Percentiles rank a stretch among this genome's conserved stretches.
These are phyloP conservation scores for Boletus sensibilis DNA, from an alignment of 768 basidiomycete species.

Conservation along the genomic window DNA sequence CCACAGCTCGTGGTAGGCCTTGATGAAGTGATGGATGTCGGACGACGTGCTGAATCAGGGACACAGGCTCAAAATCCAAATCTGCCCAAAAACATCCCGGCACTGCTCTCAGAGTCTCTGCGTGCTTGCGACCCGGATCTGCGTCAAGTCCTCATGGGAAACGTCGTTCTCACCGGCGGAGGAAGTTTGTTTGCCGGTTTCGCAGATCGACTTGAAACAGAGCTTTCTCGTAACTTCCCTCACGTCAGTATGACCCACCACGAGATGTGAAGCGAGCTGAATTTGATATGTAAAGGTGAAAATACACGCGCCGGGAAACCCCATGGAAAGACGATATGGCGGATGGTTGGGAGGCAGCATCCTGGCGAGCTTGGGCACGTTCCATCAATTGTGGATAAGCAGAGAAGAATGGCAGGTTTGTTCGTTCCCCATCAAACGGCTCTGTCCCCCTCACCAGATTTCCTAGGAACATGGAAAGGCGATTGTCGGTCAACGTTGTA, in stretches of 20 bases:
- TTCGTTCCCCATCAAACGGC: slow-evolving; percentile 5
- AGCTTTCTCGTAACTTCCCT: slow-evolving; percentile 71
- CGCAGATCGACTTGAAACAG: slow-evolving; percentile 75
- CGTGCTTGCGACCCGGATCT: slow-evolving; percentile 89
- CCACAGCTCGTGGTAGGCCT: slow-evolving; percentile 49
- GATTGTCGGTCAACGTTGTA: slow-evolving; percentile 85
- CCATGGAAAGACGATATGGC: slow-evolving; percentile 85
- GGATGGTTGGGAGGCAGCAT: slow-evolving; percentile 97
- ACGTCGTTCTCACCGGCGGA: slow-evolving; percentile 95
- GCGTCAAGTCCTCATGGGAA: slow-evolving; percentile 84
- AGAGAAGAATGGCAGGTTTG: slow-evolving; percentile 88
- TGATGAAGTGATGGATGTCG: background rate
- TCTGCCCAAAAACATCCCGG: slow-evolving; percentile 72
- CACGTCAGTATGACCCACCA: slow-evolving; percentile 54
- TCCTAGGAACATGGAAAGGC: slow-evolving; percentile 75
- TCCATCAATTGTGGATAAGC: slow-evolving; percentile 97
- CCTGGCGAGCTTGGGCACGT: slow-evolving; percentile 91
- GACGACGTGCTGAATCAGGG: slow-evolving; percentile 7
- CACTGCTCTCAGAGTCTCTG: slow-evolving; percentile 75
- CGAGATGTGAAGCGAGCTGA: slow-evolving; percentile 5
- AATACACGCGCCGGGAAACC: slow-evolving; percentile 89
- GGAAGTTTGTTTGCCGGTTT: slow-evolving; percentile 86
- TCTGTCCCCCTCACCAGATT: slow-evolving; percentile 2
- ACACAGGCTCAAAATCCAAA: slow-evolving; percentile 54
- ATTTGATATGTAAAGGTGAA: slow-evolving; percentile 59